Conservation (phyloP, 306 rosid species). For the Glycine latifolia region DNA sequence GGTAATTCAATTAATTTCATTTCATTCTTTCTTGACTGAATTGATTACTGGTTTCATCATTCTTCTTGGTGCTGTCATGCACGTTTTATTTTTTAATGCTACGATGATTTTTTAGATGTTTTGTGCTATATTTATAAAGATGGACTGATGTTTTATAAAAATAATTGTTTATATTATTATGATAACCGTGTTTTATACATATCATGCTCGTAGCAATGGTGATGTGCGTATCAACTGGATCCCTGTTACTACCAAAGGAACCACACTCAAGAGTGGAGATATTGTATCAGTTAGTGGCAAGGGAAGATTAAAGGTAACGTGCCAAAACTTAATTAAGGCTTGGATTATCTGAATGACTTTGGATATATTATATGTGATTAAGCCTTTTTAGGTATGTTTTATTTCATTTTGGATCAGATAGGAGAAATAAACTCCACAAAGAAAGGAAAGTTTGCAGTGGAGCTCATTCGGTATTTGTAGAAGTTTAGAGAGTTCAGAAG, state of each 20-base stretch:
- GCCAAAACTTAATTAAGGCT: constrained; percentile 35
- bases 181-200: constrained; percentile 17
- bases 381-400: constrained; percentile 30
- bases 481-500: neutral
- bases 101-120: constrained; percentile 6
- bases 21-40: neutral
- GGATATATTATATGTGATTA: neutral
- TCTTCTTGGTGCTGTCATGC: neutral
- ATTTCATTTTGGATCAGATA: constrained; percentile 59
- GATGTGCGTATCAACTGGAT: constrained; percentile 92
- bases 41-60: neutral
- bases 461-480: constrained; percentile 76
- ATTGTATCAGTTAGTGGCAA: constrained; percentile 80
- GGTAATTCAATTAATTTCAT: neutral
- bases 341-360: constrained; percentile 33
- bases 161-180: neutral
- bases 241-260: constrained; percentile 79
- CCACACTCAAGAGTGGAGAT: constrained; percentile 80
- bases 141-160: constrained; percentile 24
- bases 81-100: neutral
- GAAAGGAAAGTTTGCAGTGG: constrained; percentile 87
- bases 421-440: constrained; percentile 85
- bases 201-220: constrained; percentile 63
- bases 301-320: constrained; percentile 85
- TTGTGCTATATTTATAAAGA: neutral